phyloP scores from a whole-genome alignment of 805 yeast species.

The Candida ovalis region DNA sequence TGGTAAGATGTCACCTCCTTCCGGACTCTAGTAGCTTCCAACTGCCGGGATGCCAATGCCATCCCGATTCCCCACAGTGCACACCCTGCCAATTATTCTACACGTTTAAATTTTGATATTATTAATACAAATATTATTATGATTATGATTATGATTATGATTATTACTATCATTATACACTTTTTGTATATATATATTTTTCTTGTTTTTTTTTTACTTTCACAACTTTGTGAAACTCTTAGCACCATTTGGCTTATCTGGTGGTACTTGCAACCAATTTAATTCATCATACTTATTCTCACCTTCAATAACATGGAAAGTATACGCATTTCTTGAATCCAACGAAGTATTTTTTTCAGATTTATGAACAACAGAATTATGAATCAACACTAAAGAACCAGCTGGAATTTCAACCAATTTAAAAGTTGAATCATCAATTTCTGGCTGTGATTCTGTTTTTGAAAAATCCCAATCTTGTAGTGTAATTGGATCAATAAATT shows the following conservation, averaged over 20 bases:
- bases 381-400: constrained; percentile 67
- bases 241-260: constrained; percentile 49
- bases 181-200: no score
- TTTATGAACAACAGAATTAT: constrained; percentile 69
- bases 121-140: no score
- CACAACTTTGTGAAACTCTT: constrained; percentile 51
- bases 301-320: constrained; percentile 79
- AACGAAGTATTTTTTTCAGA: constrained; percentile 55
- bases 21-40: no score
- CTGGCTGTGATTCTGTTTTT: constrained; percentile 20
- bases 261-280: constrained; percentile 80
- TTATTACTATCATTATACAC: no score
- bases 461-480: constrained; percentile 16
- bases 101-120: no score
- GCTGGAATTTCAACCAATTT: constrained; percentile 58
- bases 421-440: constrained; percentile 40
- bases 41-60: no score
- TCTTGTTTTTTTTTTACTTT: no score
- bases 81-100: no score
- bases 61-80: no score
- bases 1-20: no score
- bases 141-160: no score
- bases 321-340: constrained; percentile 67
- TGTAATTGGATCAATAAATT: constrained; percentile 37
- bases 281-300: constrained; percentile 51